Evolutionary conservation across 345 rosid genomes (phyloP).

Genomic region (Salix arbutifolia): DNA sequence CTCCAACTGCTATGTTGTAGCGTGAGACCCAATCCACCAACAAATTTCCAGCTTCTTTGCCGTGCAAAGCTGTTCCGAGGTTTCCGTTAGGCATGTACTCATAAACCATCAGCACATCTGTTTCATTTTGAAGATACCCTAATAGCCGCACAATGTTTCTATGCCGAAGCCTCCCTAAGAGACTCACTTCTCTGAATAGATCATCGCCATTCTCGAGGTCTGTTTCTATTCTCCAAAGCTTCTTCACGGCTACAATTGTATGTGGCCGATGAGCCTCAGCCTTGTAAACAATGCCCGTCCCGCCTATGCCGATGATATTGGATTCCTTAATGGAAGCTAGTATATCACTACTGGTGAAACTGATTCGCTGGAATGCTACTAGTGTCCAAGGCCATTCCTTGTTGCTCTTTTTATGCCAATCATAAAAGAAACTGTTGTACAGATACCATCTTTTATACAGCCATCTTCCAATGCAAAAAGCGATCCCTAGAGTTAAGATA

Average conservation of each 20-base stretch:
- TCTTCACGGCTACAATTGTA: conserved; percentile 74
- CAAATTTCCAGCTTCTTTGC: conserved; percentile 58
- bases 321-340: conserved; percentile 70
- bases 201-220: conserved; percentile 61
- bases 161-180: conserved; percentile 80
- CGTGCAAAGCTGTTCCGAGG: conserved; percentile 80
- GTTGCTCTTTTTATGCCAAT: conserved; percentile 39
- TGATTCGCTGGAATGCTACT: conserved; percentile 85
- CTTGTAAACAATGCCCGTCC: conserved; percentile 80
- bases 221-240: conserved; percentile 68
- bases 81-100: conserved; percentile 85
- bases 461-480: conserved; percentile 34
- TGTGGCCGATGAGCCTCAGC: conserved; percentile 56
- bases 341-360: conserved; percentile 70
- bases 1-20: conserved; percentile 76
- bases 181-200: conserved; percentile 75
- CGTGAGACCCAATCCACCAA: conserved; percentile 86
- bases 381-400: conserved; percentile 93
- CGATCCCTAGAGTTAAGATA: conserved; percentile 48
- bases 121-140: conserved; percentile 72
- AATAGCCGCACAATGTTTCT: conserved; percentile 79
- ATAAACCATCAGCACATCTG: conserved; percentile 67
- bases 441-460: conserved; percentile 55
- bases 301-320: conserved; percentile 86
- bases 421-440: conserved; percentile 49